Evolutionary conservation across 1,284 basidiomycete genomes (phyloP).

Genomic region (Moniliophthora roreri): DNA sequence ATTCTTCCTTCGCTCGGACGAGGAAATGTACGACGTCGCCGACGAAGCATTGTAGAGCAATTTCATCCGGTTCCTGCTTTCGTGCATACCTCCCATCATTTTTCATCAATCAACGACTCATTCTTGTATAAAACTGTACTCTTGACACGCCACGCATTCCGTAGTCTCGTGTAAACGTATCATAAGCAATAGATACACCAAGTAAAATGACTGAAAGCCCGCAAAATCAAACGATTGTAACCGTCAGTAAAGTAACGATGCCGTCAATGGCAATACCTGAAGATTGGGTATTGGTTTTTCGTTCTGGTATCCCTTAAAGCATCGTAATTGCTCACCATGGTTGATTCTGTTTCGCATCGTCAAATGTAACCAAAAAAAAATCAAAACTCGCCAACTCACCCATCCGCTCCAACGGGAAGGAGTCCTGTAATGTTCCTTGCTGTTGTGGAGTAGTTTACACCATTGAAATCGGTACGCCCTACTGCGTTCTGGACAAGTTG

Average conservation of each 20-base stretch:
- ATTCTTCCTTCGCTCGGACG: neutral
- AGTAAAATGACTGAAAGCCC: neutral
- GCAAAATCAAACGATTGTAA: constrained; percentile 23
- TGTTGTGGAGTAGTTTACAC: constrained; percentile 48
- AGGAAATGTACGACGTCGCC: neutral
- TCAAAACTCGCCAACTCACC: constrained; percentile 48
- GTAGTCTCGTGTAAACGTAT: neutral
- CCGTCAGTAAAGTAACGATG: constrained; percentile 31
- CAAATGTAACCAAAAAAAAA: neutral
- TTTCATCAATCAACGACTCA: neutral
- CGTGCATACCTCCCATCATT: neutral
- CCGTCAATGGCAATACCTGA: constrained; percentile 38
- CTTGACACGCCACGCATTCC: neutral
- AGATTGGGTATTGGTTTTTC: constrained; percentile 16
- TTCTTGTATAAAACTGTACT: neutral
- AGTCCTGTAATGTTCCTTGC: constrained; percentile 48
- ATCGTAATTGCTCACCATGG: constrained; percentile 21
- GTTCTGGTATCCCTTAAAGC: neutral
- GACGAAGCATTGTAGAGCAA: neutral
- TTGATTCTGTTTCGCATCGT: constrained; percentile 30
- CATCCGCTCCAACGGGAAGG: constrained; percentile 47
- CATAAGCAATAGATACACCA: neutral
- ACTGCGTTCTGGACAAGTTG: constrained; percentile 41
- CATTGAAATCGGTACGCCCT: constrained; percentile 41
- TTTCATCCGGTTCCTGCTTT: neutral